These are phyloP conservation scores for Cladochytrium replicatum DNA, from an alignment of 192 early-diverging fungal genomes.

Conservation along the genomic window DNA sequence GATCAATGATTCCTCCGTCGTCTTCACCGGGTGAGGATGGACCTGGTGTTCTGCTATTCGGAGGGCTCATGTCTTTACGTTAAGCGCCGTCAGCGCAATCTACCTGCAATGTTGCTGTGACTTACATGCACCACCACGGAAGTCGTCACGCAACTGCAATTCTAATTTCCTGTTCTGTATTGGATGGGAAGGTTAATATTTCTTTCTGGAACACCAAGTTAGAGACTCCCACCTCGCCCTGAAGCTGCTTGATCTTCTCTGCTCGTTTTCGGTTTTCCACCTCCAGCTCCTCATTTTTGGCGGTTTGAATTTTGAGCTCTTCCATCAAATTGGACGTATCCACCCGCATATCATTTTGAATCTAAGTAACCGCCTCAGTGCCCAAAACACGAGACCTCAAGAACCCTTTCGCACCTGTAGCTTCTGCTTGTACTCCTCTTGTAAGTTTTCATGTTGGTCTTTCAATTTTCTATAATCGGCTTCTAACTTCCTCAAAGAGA, in stretches of 20 bases:
- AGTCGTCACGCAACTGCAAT: background rate
- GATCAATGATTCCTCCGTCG: constrained; percentile 60
- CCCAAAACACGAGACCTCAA: constrained; percentile 7
- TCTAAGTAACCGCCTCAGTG: constrained; percentile 24
- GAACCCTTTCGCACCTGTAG: constrained; percentile 44
- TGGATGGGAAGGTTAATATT: constrained; percentile 6
- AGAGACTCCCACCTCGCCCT: constrained; percentile 31
- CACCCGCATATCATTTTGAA: constrained; percentile 55
- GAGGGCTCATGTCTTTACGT: constrained; percentile 12
- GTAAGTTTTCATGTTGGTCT: constrained; percentile 49
- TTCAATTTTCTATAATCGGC: constrained; percentile 38
- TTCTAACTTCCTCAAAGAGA: constrained; percentile 21
- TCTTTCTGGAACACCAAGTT: constrained; percentile 40
- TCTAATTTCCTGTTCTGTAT: constrained; percentile 12
- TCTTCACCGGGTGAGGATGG: background rate
- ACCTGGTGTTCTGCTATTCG: constrained; percentile 5
- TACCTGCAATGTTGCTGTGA: too few species aligned
- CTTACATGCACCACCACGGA: too few species aligned
- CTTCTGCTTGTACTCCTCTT: constrained; percentile 64
- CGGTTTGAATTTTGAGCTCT: constrained; percentile 52
- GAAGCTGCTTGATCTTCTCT: constrained; percentile 32
- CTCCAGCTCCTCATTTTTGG: constrained; percentile 49
- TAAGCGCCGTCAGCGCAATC: background rate
- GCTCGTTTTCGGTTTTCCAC: constrained; percentile 20
- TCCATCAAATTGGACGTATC: constrained; percentile 62